These are phyloP conservation scores for Phytopythium litorale DNA, from an alignment of 352 stramenopile species.

Conservation along the genomic window DNA sequence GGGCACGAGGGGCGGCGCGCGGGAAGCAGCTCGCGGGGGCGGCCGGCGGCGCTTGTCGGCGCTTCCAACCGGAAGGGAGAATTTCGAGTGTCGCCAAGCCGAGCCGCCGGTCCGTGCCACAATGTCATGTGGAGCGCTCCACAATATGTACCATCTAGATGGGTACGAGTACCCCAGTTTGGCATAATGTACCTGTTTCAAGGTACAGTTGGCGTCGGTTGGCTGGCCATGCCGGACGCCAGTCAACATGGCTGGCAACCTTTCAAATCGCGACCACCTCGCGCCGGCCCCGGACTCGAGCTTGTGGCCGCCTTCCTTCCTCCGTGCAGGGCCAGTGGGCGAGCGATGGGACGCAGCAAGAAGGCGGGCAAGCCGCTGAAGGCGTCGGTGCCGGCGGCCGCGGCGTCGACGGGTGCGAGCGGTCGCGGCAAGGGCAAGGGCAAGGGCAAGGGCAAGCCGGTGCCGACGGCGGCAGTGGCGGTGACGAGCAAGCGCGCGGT, in stretches of 20 bases:
- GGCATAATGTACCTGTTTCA: neutral
- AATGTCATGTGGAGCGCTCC: neutral
- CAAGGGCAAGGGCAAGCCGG: slow-evolving; percentile 22
- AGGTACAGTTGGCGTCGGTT: slow-evolving; percentile 5
- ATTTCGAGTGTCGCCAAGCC: no score
- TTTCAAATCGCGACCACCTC: slow-evolving; percentile 6
- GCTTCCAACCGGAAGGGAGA: neutral
- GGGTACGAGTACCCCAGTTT: neutral
- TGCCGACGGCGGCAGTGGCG: slow-evolving; percentile 2
- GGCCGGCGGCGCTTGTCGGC: neutral
- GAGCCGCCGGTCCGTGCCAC: no score
- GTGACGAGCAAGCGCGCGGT: neutral
- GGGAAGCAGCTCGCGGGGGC: neutral
- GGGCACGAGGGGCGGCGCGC: neutral
- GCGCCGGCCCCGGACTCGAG: no score
- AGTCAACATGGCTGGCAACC: slow-evolving; percentile 2
- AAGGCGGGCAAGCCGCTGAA: slow-evolving; percentile 31
- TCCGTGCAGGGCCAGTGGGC: neutral
- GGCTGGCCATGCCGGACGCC: slow-evolving; percentile 6
- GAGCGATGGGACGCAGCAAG: slow-evolving; percentile 33
- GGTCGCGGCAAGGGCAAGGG: slow-evolving; percentile 10
- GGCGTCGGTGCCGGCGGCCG: slow-evolving; percentile 21
- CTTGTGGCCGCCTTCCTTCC: no score
- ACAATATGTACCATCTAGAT: neutral
- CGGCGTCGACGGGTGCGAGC: neutral